A percentile compares a stretch with the other conserved stretches of the same genome.
These are phyloP conservation scores for Jamesozyma hellenica DNA, from an alignment of 805 yeast species.

Conservation along the genomic window DNA sequence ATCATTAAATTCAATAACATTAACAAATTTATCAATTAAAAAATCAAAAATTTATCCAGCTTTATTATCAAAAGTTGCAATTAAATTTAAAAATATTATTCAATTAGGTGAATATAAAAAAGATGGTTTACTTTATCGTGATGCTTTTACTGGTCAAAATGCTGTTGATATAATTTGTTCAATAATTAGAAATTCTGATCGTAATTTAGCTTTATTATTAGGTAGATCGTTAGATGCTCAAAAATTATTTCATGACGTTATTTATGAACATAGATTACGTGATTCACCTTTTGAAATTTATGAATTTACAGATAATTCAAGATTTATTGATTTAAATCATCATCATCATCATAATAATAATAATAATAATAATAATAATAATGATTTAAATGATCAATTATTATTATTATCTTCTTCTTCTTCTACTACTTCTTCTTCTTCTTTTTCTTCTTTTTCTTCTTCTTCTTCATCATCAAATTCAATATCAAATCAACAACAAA, in stretches of 20 bases:
- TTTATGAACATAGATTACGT: conserved; percentile 84
- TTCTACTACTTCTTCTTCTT: conserved; percentile 9
- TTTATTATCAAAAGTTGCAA: conserved; percentile 73
- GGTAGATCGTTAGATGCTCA: conserved; percentile 94
- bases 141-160: conserved; percentile 86
- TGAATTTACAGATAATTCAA: conserved; percentile 49
- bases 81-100: conserved; percentile 58
- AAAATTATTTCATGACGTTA: conserved; percentile 87
- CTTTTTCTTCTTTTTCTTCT: conserved; percentile 9
- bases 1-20: conserved; percentile 34
- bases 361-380: conserved; percentile 16
- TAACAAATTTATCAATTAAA: conserved; percentile 32
- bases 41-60: conserved; percentile 85
- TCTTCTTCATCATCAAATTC: conserved; percentile 1
- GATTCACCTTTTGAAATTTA: conserved; percentile 84
- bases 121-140: conserved; percentile 84
- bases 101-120: conserved; percentile 71
- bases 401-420: conserved; percentile 15
- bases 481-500: background rate
- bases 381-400: conserved; percentile 21
- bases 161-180: conserved; percentile 87
- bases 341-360: conserved; percentile 13
- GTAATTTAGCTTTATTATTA: conserved; percentile 76
- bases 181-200: conserved; percentile 79
- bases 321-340: conserved; percentile 11